Conservation (phyloP, 305 asterid species). For the Solanum hybrid region DNA sequence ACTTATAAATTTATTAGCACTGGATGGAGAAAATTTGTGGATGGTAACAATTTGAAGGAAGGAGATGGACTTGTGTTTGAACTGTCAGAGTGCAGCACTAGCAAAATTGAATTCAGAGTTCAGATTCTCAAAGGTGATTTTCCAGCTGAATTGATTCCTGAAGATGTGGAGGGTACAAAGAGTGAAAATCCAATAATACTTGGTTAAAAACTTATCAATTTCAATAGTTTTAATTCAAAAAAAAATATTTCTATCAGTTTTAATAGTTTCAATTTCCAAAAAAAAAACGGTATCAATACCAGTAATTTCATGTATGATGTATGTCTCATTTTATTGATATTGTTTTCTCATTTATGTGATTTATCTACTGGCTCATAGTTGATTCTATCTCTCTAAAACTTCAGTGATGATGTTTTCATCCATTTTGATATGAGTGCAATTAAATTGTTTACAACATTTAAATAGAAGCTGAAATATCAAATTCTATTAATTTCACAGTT, state of each 20-base stretch:
- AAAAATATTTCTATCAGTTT: background rate
- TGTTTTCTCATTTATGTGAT: background rate
- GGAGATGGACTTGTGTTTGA: constrained; percentile 48
- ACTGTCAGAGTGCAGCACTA: constrained; percentile 10
- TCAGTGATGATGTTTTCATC: background rate
- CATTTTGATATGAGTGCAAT: background rate
- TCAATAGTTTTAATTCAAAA: background rate
- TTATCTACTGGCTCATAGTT: background rate
- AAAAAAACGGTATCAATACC: background rate
- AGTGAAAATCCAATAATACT: constrained; percentile 1
- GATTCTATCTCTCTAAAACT: background rate
- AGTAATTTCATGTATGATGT: background rate
- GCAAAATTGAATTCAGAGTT: constrained; percentile 20
- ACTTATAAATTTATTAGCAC: constrained; percentile 4
- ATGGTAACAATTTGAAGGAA: constrained; percentile 22
- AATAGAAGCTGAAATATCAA: too few species aligned
- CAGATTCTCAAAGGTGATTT: constrained; percentile 14
- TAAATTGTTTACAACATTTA: too few species aligned
- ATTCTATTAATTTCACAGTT: too few species aligned
- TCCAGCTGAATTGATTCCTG: background rate
- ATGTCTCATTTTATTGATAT: background rate
- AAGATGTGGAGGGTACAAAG: background rate
- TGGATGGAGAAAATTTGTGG: constrained; percentile 21
- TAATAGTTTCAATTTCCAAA: background rate
- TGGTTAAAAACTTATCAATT: constrained; percentile 9